Evolutionary conservation across 179 eudicot species (phyloP).

Genomic region (Drosera spatulata): DNA sequence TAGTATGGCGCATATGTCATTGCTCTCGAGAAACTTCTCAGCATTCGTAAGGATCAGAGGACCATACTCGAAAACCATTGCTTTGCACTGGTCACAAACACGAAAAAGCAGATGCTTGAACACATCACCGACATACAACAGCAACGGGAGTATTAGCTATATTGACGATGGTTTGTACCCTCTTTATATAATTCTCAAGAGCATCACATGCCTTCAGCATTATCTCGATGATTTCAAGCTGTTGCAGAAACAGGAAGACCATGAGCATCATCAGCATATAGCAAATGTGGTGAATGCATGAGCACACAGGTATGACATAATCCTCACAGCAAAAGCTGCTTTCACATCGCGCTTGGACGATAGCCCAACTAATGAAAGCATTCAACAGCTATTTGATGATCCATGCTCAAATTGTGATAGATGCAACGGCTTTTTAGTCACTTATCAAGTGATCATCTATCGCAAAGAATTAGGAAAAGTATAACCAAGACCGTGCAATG

Average conservation of each 20-base stretch:
- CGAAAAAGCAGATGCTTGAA: too few species aligned
- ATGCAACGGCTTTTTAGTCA: too few species aligned
- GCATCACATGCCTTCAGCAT: conserved; percentile 71
- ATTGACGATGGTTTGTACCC: conserved; percentile 25
- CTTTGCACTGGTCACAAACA: conserved; percentile 52
- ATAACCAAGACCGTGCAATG: neutral
- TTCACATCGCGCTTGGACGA: too few species aligned
- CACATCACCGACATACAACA: too few species aligned
- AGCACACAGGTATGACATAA: too few species aligned
- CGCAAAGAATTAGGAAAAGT: neutral
- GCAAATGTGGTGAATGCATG: too few species aligned
- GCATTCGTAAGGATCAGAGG: conserved; percentile 56
- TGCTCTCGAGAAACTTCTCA: conserved; percentile 40
- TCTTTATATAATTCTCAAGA: conserved; percentile 32
- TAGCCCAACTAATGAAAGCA: too few species aligned
- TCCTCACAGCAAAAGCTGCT: too few species aligned
- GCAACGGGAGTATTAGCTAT: too few species aligned
- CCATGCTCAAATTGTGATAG: too few species aligned
- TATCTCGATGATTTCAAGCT: conserved; percentile 11
- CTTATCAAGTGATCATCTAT: neutral
- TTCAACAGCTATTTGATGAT: too few species aligned
- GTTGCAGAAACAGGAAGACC: conserved; percentile 35
- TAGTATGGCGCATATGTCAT: conserved; percentile 55
- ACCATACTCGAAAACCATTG: conserved; percentile 57
- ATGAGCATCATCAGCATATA: conserved; percentile 1